Evolutionary conservation across 345 rosid genomes (phyloP).

Genomic region (Populus ilicifolia): DNA sequence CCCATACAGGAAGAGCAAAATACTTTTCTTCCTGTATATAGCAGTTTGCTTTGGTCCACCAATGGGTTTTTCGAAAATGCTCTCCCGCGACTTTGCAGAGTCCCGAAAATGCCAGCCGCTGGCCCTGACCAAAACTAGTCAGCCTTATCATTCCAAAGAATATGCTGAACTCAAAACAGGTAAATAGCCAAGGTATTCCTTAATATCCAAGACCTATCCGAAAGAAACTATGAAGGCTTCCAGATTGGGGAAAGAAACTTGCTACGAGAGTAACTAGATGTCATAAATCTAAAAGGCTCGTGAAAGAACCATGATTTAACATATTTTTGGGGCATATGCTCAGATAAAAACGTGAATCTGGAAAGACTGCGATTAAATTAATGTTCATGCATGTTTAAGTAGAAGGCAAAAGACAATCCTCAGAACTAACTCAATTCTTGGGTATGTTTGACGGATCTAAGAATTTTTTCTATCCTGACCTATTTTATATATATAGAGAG

Average conservation of each 20-base stretch:
- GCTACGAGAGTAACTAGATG: neutral
- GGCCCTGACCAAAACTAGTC: too few species aligned
- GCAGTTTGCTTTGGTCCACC: too few species aligned
- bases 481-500: too few species aligned
- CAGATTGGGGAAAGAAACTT: neutral
- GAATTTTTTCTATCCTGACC: too few species aligned
- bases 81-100: too few species aligned
- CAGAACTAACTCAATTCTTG: too few species aligned
- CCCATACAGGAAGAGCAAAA: neutral
- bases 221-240: neutral
- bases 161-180: neutral
- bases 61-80: neutral
- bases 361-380: too few species aligned
- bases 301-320: neutral
- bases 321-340: neutral
- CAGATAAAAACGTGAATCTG: too few species aligned
- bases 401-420: too few species aligned
- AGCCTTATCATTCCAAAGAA: neutral
- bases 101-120: too few species aligned
- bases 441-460: too few species aligned
- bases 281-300: neutral
- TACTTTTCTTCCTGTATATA: neutral
- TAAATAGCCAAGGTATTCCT: constrained; percentile 2
- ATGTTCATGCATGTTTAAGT: too few species aligned
- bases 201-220: neutral